Percentiles rank a stretch among this genome's conserved stretches.
Conservation (phyloP, 2,329 filamentous ascomycete genomes). For the Ophiocordyceps robertsii region DNA sequence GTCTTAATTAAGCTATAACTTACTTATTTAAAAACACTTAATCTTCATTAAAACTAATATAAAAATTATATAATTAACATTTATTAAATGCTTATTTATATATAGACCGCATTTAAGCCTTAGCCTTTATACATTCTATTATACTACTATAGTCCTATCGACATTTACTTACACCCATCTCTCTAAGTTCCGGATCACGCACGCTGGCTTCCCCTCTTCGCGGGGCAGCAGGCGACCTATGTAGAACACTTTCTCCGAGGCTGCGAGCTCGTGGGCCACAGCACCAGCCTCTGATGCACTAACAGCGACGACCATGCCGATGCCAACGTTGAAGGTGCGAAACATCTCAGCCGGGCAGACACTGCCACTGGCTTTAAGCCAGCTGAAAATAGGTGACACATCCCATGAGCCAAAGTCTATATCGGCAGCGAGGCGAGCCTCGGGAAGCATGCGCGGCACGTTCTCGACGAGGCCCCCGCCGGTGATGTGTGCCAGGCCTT, state of each 20-base stretch:
- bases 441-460: slow-evolving; percentile 82
- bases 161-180: slow-evolving; percentile 15
- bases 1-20: no score
- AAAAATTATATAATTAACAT: no score
- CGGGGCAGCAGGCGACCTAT: slow-evolving; percentile 60
- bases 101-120: no score
- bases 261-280: slow-evolving; percentile 46
- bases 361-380: slow-evolving; percentile 65
- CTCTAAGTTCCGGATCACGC: slow-evolving; percentile 20
- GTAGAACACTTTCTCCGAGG: slow-evolving; percentile 58
- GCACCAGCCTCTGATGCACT: slow-evolving; percentile 46
- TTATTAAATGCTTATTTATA: no score
- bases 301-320: slow-evolving; percentile 89
- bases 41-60: no score
- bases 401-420: slow-evolving; percentile 68
- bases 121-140: no score
- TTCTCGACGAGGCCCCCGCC: slow-evolving; percentile 90
- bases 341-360: slow-evolving; percentile 71
- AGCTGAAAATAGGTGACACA: slow-evolving; percentile 68
- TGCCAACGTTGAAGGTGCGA: slow-evolving; percentile 83
- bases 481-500: slow-evolving; percentile 94
- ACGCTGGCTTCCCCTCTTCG: slow-evolving; percentile 21
- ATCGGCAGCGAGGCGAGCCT: slow-evolving; percentile 55
- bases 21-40: no score
- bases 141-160: no score